Evolutionary conservation across 306 rosid species (phyloP), one percentile per base, ranked within the genome.

Genomic region (Prunus davidiana): DNA sequence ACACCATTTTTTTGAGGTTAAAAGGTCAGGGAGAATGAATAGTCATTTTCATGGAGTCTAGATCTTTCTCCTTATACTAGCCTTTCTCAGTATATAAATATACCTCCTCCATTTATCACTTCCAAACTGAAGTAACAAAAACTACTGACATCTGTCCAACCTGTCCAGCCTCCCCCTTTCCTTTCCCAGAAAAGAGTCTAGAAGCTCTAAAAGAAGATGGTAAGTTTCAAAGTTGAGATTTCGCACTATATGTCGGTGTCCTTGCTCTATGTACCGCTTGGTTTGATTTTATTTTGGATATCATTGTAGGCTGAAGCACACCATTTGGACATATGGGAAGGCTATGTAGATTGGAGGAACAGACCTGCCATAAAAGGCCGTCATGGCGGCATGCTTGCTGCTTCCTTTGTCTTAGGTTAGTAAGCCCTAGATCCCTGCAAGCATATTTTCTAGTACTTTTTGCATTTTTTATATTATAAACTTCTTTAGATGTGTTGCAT

Each of bases 301-400:
- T 63, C 67, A 24, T 63, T 67, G 6, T 57, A 89, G 97, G 88
- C 84, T 64, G 93, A 89, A 83, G 92, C 74, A 55, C 80, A 41
- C 15, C 81, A 78, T 16, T 73, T 74, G 69, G 81, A 80, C 4
- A 76, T 64, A 63, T 89, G 91, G 91, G 92, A 84, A 81, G 94
- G 94, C 47, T 91, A 89, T 76, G 91, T 88, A n/a, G 90, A 89
- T 83, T 91, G 94, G 92, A 89, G 81, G 87, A 88, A 86, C 84
- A 88, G 78, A 75, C 97, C 94, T 56, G 91, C 94, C 75, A 66
- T 79, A 24, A 86, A 45, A 83, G 91, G 92, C 66, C 69, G 70
- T 32, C 92, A 89, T 75, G 94, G 97, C 43, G 97, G 94, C 86
- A 89, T 88, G 86, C 80, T 82, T 65, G 94, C 97, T 47, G 95